Base-by-base conservation (phyloP, 805 yeast species). In the Wickerhamiella domercqiae region DNA sequence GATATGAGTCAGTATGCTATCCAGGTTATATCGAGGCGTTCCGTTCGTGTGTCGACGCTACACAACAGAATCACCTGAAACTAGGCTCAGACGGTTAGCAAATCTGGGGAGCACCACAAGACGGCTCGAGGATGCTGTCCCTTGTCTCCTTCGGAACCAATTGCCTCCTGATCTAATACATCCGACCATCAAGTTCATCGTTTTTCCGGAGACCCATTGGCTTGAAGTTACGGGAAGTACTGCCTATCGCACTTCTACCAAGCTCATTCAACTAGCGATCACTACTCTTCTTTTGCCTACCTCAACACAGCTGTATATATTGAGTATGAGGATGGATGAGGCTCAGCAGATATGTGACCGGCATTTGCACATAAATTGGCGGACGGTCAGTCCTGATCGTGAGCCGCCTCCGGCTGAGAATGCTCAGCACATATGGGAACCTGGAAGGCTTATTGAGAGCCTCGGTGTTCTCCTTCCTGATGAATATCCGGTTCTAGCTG, bases 401-500 rank as follows among this genome's bases (percentile, higher is more conserved):
- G 14, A 29, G 11, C 3, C 25, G 13, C 5, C 20, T 24, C 37
- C 38, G 21, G 36, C 24, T 15, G 29, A 22, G 20, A 18, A 6
- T 24, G 22, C 21, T 29, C 15, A 26, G 32, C 28, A 34, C 32
- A 35, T 14, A 37, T 42, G 13, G 33, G 41, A 35, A 38, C 47
- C 48, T 17, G 51, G 51, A 30, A 28, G 43, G 19, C 39, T 54
- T 7, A 50, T 51, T 29, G 40, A 47, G 9, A 40, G 44, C 29
- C 42, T 55, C 28, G 52, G 50, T 11, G 5, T 14, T 7, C 41
- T 55, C 26, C 41, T 48, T n/a, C 57, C 59, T 1, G 50, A 50
- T 29, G 61, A 55, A 44, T 53, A 49, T 42, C 60, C 60, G 3
- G 53, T 55, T 15, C 42, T 57, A 19, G 54, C 56, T 11, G 61